A percentile compares a stretch with the other conserved stretches of the same genome.
Evolutionary conservation across 371 early-diverging fungal species (phyloP).

Genomic region (Mycotypha africana): DNA sequence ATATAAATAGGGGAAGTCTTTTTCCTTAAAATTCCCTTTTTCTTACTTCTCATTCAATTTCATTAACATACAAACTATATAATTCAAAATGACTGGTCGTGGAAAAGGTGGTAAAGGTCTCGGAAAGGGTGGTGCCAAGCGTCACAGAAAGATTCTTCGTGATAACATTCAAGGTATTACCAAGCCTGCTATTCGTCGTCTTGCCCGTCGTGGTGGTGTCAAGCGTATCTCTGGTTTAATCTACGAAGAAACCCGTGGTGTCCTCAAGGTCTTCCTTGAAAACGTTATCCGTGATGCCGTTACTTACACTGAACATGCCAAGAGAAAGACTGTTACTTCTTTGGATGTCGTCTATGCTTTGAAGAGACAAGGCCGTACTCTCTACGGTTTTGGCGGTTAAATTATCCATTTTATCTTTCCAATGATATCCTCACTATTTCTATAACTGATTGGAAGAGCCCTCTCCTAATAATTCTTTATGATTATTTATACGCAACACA

Average conservation of each 20-base stretch:
- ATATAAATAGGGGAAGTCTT: slow-evolving; percentile 5
- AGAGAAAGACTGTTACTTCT: slow-evolving; percentile 98
- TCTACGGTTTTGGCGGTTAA: slow-evolving; percentile 54
- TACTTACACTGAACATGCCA: slow-evolving; percentile 99
- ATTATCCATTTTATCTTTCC: too few relatives aligned
- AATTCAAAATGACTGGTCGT: slow-evolving; percentile 82
- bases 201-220: slow-evolving; percentile 99
- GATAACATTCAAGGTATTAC: slow-evolving; percentile 99
- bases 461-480: too few relatives aligned
- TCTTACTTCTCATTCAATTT: slow-evolving; percentile 9
- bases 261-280: slow-evolving; percentile 97
- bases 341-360: slow-evolving; percentile 93
- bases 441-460: too few relatives aligned
- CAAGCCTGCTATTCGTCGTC: slow-evolving; percentile 99
- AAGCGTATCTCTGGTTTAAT: slow-evolving; percentile 99
- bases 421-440: too few relatives aligned
- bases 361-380: slow-evolving; percentile 98
- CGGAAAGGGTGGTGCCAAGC: slow-evolving; percentile 97
- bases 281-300: slow-evolving; percentile 98
- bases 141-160: slow-evolving; percentile 99
- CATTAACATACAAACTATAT: too few relatives aligned
- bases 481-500: too few relatives aligned
- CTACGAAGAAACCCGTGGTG: slow-evolving; percentile 98
- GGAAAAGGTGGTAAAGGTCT: slow-evolving; percentile 98
- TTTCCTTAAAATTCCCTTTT: slow-evolving; percentile 1